Evolutionary conservation across 2,329 filamentous ascomycete species (phyloP).

Genomic region (Claviceps lovelessii): DNA sequence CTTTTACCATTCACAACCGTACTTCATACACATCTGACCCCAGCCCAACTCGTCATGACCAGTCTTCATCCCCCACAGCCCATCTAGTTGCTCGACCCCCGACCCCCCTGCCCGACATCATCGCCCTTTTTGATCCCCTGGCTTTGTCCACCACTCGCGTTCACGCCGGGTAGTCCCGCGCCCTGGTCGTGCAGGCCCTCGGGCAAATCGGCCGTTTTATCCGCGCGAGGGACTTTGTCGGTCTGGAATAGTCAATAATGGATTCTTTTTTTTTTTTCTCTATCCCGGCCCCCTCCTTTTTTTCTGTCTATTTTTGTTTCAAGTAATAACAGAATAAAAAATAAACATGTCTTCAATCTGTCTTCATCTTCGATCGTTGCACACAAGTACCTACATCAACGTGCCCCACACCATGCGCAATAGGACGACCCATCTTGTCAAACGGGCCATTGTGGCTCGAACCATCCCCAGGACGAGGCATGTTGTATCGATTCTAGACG

Average conservation of each 20-base stretch:
- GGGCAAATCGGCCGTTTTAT: slow-evolving; percentile 35
- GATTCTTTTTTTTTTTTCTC: too few relatives aligned
- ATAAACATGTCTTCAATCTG: too few relatives aligned
- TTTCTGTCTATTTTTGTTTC: too few relatives aligned
- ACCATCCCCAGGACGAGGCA: slow-evolving; percentile 38
- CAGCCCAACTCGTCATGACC: too few relatives aligned
- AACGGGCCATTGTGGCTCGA: slow-evolving; percentile 32
- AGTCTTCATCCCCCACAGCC: too few relatives aligned
- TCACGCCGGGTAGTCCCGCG: slow-evolving; percentile 22
- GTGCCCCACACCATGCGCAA: slow-evolving; percentile 29
- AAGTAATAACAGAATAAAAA: too few relatives aligned
- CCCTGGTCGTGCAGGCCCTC: slow-evolving; percentile 30
- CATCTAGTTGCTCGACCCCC: neutral
- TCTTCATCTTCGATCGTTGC: too few relatives aligned
- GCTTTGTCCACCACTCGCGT: slow-evolving; percentile 30
- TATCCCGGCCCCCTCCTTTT: too few relatives aligned
- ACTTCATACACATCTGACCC: too few relatives aligned
- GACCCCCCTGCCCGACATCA: slow-evolving; percentile 27
- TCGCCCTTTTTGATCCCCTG: slow-evolving; percentile 27
- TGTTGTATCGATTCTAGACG: slow-evolving; percentile 13
- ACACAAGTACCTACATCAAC: slow-evolving; percentile 17
- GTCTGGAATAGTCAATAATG: slow-evolving; percentile 8
- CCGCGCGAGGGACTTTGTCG: slow-evolving; percentile 28
- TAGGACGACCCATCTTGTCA: slow-evolving; percentile 25
- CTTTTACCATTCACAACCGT: too few relatives aligned